Percentiles rank a stretch among this genome's conserved stretches.
These are phyloP conservation scores for Fraxinus ornus DNA, from an alignment of 305 asterid species.

Conservation along the genomic window DNA sequence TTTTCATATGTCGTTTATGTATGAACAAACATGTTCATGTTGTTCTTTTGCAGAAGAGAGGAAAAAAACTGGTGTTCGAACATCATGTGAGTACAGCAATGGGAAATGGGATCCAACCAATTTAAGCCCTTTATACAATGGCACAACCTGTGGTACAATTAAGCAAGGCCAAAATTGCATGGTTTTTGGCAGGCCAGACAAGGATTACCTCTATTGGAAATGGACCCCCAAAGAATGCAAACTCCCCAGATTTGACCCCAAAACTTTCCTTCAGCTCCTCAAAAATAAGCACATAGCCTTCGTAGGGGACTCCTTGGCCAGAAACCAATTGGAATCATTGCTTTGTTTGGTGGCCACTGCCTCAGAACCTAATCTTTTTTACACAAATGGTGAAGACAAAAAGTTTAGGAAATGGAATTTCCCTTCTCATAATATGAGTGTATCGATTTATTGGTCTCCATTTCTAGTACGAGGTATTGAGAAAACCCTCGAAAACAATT, in stretches of 20 bases:
- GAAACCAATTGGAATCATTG: conserved; percentile 78
- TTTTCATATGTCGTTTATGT: not conserved
- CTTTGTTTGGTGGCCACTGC: conserved; percentile 57
- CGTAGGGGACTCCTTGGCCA: conserved; percentile 82
- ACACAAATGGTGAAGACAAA: conserved; percentile 51
- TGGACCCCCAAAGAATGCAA: conserved; percentile 64
- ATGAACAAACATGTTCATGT: not conserved
- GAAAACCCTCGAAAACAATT: conserved; percentile 33
- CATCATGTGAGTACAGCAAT: conserved; percentile 56
- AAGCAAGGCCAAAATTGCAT: conserved; percentile 70
- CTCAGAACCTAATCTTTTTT: conserved; percentile 50
- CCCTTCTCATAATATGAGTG: conserved; percentile 39
- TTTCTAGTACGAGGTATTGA: conserved; percentile 71
- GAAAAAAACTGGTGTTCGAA: not conserved
- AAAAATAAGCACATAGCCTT: conserved; percentile 65
- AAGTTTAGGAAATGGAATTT: conserved; percentile 69
- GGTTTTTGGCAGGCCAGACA: conserved; percentile 62
- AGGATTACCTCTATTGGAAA: conserved; percentile 63
- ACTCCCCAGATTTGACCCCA: conserved; percentile 62
- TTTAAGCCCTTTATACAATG: conserved; percentile 57
- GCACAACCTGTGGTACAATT: conserved; percentile 59
- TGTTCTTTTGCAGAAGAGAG: conserved; percentile 31
- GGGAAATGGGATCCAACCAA: conserved; percentile 60
- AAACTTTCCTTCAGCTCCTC: conserved; percentile 44
- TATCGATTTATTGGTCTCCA: conserved; percentile 83